These are phyloP conservation scores for Russula dissimulans DNA, from an alignment of 768 basidiomycete species.

Conservation along the genomic window DNA sequence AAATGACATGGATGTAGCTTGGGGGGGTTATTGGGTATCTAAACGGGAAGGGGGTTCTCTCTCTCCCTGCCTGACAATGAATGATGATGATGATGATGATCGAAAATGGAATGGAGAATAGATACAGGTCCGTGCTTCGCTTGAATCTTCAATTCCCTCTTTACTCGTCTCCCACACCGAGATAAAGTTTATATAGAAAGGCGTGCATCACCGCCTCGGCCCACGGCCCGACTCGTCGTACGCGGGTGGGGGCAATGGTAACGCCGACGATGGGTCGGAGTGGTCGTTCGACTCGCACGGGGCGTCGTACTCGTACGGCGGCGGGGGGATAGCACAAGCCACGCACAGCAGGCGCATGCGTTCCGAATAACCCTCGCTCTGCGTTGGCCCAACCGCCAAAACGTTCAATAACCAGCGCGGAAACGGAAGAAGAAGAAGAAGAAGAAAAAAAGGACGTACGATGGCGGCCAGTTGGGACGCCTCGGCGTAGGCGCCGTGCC, in stretches of 20 bases:
- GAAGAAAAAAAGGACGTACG: neutral
- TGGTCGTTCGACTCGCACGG: too few relatives aligned
- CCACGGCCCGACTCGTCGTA: neutral
- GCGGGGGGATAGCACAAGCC: neutral
- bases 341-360: constrained; percentile 5
- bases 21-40: neutral
- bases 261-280: too few relatives aligned
- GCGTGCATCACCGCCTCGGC: neutral
- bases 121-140: neutral
- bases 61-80: too few relatives aligned
- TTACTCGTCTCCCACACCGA: neutral
- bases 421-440: neutral
- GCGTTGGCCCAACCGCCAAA: neutral
- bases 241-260: neutral
- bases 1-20: neutral
- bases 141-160: neutral
- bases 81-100: neutral
- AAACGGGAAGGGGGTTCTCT: neutral
- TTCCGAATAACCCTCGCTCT: constrained; percentile 3
- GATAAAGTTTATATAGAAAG: neutral
- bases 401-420: neutral
- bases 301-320: neutral
- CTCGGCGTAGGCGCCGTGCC: constrained; percentile 3
- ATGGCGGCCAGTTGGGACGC: neutral
- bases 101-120: neutral